phyloP scores from a whole-genome alignment of 108 stramenopile genomes.

The Skeletonema menzelii region DNA sequence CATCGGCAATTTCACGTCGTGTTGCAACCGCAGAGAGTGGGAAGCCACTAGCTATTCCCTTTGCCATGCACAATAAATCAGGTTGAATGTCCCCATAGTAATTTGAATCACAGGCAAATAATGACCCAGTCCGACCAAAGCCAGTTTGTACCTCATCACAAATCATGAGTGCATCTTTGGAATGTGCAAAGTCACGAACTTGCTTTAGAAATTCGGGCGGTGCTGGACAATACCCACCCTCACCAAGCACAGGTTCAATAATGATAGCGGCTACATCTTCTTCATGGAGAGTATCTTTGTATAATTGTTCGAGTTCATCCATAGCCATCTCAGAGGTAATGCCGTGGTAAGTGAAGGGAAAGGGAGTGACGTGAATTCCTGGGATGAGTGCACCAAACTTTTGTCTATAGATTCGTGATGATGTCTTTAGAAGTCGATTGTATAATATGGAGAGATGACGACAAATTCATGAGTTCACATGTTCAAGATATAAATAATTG shows the following conservation, averaged over 20 bases:
- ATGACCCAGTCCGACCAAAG: conserved; percentile 90
- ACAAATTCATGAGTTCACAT: neutral
- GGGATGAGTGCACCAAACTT: conserved; percentile 1
- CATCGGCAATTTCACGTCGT: conserved; percentile 49
- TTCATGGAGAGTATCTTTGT: conserved; percentile 49
- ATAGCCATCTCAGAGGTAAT: conserved; percentile 28
- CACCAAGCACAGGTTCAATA: conserved; percentile 68
- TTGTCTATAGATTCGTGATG: conserved; percentile 36
- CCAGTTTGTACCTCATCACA: conserved; percentile 97
- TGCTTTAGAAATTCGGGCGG: conserved; percentile 54
- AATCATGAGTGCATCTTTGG: conserved; percentile 83
- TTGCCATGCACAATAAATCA: conserved; percentile 75
- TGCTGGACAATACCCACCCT: conserved; percentile 64
- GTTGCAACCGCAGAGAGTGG: conserved; percentile 69
- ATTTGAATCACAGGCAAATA: conserved; percentile 88
- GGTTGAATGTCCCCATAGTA: conserved; percentile 46
- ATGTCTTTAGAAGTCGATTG: conserved; percentile 7
- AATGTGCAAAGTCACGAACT: conserved; percentile 55
- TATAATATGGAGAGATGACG: no score
- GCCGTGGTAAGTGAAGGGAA: conserved; percentile 56
- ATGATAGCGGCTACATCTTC: conserved; percentile 60
- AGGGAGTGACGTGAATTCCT: conserved; percentile 39
- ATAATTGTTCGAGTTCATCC: conserved; percentile 41
- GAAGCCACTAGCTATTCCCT: conserved; percentile 71
- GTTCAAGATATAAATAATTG: neutral